A percentile compares a stretch with the other conserved stretches of the same genome.
These are phyloP conservation scores for Paramecium sexaurelia DNA, from an alignment of 73 alveolate genomes.

Conservation along the genomic window DNA sequence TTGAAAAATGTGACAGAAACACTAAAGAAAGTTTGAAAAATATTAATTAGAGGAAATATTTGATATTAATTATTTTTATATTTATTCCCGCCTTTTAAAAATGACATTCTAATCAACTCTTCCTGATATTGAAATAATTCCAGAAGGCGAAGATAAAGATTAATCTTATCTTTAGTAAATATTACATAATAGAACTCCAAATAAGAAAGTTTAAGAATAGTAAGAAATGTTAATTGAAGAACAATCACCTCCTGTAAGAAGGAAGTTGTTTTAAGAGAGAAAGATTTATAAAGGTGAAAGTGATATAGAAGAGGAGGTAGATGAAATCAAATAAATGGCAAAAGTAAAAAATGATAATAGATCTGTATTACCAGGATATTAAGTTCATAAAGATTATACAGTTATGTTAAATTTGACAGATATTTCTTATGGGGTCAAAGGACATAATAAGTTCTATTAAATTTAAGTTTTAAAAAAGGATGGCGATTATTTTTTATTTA, in stretches of 20 bases:
- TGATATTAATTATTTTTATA: neutral
- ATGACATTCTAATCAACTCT: conserved; percentile 22
- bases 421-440: conserved; percentile 71
- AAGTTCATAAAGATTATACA: conserved; percentile 61
- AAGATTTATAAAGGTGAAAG: neutral
- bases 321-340: neutral
- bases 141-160: neutral
- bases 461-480: conserved; percentile 74
- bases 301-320: neutral
- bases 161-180: neutral
- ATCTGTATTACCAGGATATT: neutral
- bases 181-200: neutral
- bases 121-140: neutral
- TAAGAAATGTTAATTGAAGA: neutral
- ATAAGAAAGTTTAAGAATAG: neutral
- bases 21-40: too few species aligned
- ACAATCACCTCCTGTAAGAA: neutral
- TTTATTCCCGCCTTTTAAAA: neutral
- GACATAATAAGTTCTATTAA: conserved; percentile 76
- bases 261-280: conserved; percentile 31
- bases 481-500: conserved; percentile 71
- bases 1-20: too few species aligned
- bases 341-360: neutral
- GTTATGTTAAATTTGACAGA: conserved; percentile 70
- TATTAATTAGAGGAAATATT: too few species aligned